Base-by-base conservation (phyloP, 2,329 filamentous ascomycete species). In the Berkeleyomyces rouxiae region DNA sequence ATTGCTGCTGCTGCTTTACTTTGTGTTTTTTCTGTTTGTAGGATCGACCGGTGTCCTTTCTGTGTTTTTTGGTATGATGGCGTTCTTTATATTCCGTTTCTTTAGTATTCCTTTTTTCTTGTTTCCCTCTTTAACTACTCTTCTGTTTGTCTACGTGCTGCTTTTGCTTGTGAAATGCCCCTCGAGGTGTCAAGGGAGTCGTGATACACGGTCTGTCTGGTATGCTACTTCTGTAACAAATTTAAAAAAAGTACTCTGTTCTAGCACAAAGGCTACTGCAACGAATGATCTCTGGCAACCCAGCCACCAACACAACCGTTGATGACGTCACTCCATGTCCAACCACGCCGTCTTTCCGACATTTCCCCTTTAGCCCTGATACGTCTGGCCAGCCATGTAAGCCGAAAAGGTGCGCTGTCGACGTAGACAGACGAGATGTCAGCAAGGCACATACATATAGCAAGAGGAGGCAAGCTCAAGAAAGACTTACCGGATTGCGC, bases 401-500 rank as follows among this genome's bases (percentile, higher is more conserved):
- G 77, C 77, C 44, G 71, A 71, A 67, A 83, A 82, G 1, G 79
- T 72, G 71, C 74, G 77, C 79, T 82, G 67, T 13, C 64, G 47
- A 1, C 13, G 13, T 4, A 16, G 61, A 37, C 44, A 62, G 49
- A 23, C 23, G 23, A 23, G 23, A 23, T 62, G 16, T 39, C 23
- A 37, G 42, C 31, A 55, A 16, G 1, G 23, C 23, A 23, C 23
- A 9, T 43, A 33, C 16, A 4, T 6, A 16, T 36, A 36, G 9
- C 23, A n/a, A 31, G 58, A 31, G 1, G 3, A 1, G 13, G 3
- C 9, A 2, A 40, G 16, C 51, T 37, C 36, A 53, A 44, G 40
- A 39, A 57, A 7, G 43, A 76, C 82, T 71, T 74, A 83, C 81
- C 60, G 90, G 80, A 70, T 96, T 97, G 66, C 93, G 82, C 0